Percentiles rank a stretch among this genome's conserved stretches.
Evolutionary conservation across 495 filamentous ascomycete genomes (phyloP).

Genomic region (Podospora pseudocomata): DNA sequence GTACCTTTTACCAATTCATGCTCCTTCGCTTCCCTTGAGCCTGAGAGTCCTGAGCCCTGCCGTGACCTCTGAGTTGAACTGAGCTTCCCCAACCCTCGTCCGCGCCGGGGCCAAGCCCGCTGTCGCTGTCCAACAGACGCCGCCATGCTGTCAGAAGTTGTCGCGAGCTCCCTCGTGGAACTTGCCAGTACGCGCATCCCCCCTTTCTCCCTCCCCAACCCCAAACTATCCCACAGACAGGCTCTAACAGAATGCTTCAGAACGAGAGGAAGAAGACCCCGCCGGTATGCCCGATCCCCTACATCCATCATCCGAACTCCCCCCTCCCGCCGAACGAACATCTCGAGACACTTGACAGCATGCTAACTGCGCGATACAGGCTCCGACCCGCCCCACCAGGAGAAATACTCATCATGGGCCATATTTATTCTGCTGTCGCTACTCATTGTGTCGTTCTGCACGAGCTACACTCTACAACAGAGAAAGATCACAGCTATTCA

Average conservation of each 20-base stretch:
- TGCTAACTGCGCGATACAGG: conserved; percentile 28
- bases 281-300: conserved; percentile 38
- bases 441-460: conserved; percentile 90
- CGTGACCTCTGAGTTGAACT: neutral
- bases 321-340: neutral
- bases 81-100: conserved; percentile 2
- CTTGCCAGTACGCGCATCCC: conserved; percentile 38
- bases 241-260: conserved; percentile 34
- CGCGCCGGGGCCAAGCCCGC: conserved; percentile 15
- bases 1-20: conserved; percentile 21
- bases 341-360: neutral
- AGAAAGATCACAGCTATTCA: conserved; percentile 95
- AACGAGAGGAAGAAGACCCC: conserved; percentile 50
- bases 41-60: conserved; percentile 12
- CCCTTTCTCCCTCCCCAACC: neutral
- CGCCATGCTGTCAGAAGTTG: conserved; percentile 32
- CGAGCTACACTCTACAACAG: conserved; percentile 92
- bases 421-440: conserved; percentile 93
- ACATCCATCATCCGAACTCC: neutral
- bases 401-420: conserved; percentile 92
- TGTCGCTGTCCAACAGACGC: neutral
- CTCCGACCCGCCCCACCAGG: conserved; percentile 60
- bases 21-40: conserved; percentile 6
- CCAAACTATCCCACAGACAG: neutral
- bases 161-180: conserved; percentile 39